Evolutionary conservation across 371 early-diverging fungal species (phyloP).

Genomic region (Mortierella sp.): DNA sequence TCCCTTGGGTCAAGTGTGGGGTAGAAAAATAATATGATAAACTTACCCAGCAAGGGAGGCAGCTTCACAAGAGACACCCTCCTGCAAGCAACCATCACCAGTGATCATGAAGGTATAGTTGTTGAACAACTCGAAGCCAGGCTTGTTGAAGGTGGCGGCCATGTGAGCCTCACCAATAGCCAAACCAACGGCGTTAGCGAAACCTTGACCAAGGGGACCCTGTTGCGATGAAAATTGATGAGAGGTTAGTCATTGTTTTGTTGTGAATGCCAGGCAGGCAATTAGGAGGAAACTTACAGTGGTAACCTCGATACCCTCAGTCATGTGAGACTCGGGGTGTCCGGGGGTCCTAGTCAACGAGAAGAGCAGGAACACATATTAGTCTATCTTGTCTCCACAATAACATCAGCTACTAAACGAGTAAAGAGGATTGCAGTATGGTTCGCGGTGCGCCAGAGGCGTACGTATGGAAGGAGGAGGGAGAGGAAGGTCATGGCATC

Average conservation of each 20-base stretch:
- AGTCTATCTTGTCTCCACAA: too few relatives aligned
- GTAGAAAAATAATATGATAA: background rate
- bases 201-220: slow-evolving; percentile 99
- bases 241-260: background rate
- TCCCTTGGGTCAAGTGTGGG: slow-evolving; percentile 3
- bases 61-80: slow-evolving; percentile 98
- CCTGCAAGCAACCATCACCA: slow-evolving; percentile 99
- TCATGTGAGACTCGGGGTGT: slow-evolving; percentile 92
- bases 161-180: slow-evolving; percentile 93
- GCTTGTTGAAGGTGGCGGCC: slow-evolving; percentile 93
- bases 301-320: slow-evolving; percentile 96
- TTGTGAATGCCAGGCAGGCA: background rate
- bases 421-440: background rate
- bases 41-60: slow-evolving; percentile 95
- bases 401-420: too few relatives aligned
- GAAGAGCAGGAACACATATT: background rate
- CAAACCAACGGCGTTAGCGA: slow-evolving; percentile 97
- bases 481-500: background rate
- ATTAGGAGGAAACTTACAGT: slow-evolving; percentile 63
- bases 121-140: slow-evolving; percentile 86
- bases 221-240: background rate
- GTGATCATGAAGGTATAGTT: slow-evolving; percentile 92
- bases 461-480: too few relatives aligned
- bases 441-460: background rate
- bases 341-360: slow-evolving; percentile 85